phyloP scores from a whole-genome alignment of 2,329 filamentous ascomycete genomes.

The Cordyceps cicadae region DNA sequence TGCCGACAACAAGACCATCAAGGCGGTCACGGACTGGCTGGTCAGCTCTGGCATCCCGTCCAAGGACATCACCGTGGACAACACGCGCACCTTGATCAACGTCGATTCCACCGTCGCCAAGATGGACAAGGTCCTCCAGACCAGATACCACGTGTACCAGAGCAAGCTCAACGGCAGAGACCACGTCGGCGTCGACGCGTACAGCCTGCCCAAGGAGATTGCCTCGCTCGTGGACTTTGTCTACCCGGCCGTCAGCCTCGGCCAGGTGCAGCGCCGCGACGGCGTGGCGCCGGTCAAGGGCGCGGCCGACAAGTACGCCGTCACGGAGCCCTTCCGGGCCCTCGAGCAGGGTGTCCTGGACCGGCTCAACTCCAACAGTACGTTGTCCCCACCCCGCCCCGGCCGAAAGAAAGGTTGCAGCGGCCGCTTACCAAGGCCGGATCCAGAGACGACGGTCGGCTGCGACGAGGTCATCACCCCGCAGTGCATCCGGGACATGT shows the following conservation, averaged over 20 bases:
- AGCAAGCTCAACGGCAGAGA: slow-evolving; percentile 25
- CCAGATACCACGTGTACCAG: slow-evolving; percentile 43
- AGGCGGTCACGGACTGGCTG: slow-evolving; percentile 45
- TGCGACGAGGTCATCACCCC: slow-evolving; percentile 51
- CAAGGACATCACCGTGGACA: slow-evolving; percentile 39
- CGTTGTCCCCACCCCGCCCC: too few relatives aligned
- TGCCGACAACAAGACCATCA: slow-evolving; percentile 33
- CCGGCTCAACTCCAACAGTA: slow-evolving; percentile 1
- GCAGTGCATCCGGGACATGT: slow-evolving; percentile 43
- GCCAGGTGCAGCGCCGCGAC: slow-evolving; percentile 14
- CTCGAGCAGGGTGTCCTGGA: background rate
- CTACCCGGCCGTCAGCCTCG: slow-evolving; percentile 31
- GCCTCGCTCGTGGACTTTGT: slow-evolving; percentile 31
- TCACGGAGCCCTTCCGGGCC: slow-evolving; percentile 3
- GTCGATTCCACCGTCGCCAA: slow-evolving; percentile 12
- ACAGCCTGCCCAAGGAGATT: slow-evolving; percentile 30
- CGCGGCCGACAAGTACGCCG: background rate
- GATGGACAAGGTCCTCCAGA: slow-evolving; percentile 42
- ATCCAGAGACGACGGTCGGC: slow-evolving; percentile 1
- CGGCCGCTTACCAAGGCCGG: background rate
- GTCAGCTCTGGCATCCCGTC: slow-evolving; percentile 38
- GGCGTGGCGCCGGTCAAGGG: background rate
- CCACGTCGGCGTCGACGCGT: slow-evolving; percentile 32
- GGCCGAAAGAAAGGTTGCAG: background rate
- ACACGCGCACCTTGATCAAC: slow-evolving; percentile 36